phyloP scores from a whole-genome alignment of 148 eudicot species.

The Pouteria glomerata region DNA sequence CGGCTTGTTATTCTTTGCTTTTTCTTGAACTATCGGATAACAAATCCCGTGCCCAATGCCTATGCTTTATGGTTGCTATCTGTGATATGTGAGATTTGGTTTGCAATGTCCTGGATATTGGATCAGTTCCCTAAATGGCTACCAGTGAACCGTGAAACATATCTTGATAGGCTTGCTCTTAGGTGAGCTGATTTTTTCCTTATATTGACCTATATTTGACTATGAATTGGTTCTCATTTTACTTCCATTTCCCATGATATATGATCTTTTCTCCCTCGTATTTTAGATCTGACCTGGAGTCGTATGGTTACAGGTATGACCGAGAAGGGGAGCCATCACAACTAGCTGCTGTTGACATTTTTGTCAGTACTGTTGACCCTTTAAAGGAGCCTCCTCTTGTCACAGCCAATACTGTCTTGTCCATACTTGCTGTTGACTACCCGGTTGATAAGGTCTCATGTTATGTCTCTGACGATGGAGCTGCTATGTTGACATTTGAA shows the following conservation, averaged over 20 bases:
- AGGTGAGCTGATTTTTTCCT: slow-evolving; percentile 24
- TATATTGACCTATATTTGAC: neutral
- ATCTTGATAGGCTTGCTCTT: slow-evolving; percentile 57
- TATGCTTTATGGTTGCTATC: slow-evolving; percentile 52
- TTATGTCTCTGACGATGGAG: slow-evolving; percentile 67
- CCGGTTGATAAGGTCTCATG: slow-evolving; percentile 62
- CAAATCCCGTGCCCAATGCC: slow-evolving; percentile 67
- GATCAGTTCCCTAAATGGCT: slow-evolving; percentile 78
- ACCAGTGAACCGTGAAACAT: slow-evolving; percentile 63
- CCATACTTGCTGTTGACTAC: slow-evolving; percentile 58
- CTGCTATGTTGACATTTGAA: slow-evolving; percentile 53
- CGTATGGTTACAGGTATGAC: slow-evolving; percentile 26
- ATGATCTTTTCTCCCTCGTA: neutral
- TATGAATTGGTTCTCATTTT: neutral
- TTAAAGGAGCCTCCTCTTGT: slow-evolving; percentile 59
- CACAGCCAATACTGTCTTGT: slow-evolving; percentile 58
- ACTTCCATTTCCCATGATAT: neutral
- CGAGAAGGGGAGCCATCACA: slow-evolving; percentile 47
- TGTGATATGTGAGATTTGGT: slow-evolving; percentile 70
- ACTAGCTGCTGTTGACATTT: slow-evolving; percentile 48
- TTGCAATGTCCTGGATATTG: slow-evolving; percentile 64
- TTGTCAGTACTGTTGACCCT: slow-evolving; percentile 65
- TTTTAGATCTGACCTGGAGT: neutral
- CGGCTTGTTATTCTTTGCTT: slow-evolving; percentile 65
- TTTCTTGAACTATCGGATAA: slow-evolving; percentile 75